phyloP scores from a whole-genome alignment of 2,329 filamentous ascomycete species.

The Drechmeria coniospora region DNA sequence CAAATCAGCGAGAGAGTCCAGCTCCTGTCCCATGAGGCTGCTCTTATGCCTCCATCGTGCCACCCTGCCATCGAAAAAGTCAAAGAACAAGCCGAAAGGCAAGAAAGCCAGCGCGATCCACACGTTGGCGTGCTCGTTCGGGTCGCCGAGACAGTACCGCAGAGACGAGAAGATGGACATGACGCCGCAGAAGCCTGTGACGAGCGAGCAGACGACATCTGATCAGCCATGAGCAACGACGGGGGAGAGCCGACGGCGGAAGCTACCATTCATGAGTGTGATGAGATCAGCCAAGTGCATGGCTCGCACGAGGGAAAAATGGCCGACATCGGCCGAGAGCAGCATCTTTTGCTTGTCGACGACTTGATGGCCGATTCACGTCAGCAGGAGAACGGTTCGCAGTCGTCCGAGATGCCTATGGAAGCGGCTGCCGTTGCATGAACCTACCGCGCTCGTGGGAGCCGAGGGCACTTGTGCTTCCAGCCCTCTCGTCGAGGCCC shows the following conservation, averaged over 20 bases:
- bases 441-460: slow-evolving; percentile 18
- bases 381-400: no score
- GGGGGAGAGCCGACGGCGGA: background rate
- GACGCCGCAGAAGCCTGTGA: slow-evolving; percentile 61
- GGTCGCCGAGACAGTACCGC: slow-evolving; percentile 72
- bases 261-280: slow-evolving; percentile 60
- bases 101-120: slow-evolving; percentile 77
- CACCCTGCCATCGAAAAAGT: slow-evolving; percentile 95
- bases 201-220: background rate
- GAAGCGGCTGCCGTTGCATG: background rate
- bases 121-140: slow-evolving; percentile 49
- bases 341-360: slow-evolving; percentile 65
- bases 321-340: slow-evolving; percentile 52
- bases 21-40: slow-evolving; percentile 92
- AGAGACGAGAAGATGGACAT: slow-evolving; percentile 94
- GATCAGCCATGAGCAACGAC: slow-evolving; percentile 3
- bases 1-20: slow-evolving; percentile 89
- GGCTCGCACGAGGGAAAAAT: slow-evolving; percentile 54
- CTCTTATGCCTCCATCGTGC: slow-evolving; percentile 95
- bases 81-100: slow-evolving; percentile 89
- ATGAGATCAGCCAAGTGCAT: slow-evolving; percentile 74
- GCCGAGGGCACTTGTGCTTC: slow-evolving; percentile 14
- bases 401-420: no score
- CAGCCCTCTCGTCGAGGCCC: slow-evolving; percentile 10
- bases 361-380: no score